Conservation (phyloP, 2,329 filamentous ascomycete species). For the Penicillium sp. region DNA sequence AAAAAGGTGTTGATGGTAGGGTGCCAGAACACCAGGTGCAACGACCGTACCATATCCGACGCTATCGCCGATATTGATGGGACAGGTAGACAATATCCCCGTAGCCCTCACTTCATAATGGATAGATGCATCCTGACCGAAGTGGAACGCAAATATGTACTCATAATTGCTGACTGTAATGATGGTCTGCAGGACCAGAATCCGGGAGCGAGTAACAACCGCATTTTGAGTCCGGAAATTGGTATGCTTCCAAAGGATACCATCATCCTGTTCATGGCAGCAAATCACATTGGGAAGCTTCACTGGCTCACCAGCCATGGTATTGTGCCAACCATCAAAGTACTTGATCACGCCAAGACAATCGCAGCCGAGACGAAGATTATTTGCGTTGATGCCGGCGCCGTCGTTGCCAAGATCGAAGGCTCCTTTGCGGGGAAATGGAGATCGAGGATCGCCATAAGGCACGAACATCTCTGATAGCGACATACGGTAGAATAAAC, state of each 20-base stretch:
- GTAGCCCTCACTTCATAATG: constrained; percentile 47
- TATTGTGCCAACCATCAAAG: constrained; percentile 42
- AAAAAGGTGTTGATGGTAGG: constrained; percentile 48
- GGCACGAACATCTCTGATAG: constrained; percentile 49
- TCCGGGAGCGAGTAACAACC: constrained; percentile 33
- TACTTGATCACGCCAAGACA: constrained; percentile 48
- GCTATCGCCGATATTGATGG: constrained; percentile 36
- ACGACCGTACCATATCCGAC: constrained; percentile 43
- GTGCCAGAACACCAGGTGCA: constrained; percentile 44
- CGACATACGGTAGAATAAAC: constrained; percentile 44
- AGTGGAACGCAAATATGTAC: constrained; percentile 47
- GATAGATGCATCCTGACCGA: constrained; percentile 43
- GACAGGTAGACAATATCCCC: constrained; percentile 46
- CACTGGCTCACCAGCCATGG: constrained; percentile 34
- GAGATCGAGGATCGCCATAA: constrained; percentile 44
- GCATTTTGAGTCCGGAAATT: constrained; percentile 39
- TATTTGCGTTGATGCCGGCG: constrained; percentile 46
- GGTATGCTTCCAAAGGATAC: constrained; percentile 44
- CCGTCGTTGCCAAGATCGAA: constrained; percentile 49
- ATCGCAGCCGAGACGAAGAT: constrained; percentile 44
- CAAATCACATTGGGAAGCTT: constrained; percentile 46
- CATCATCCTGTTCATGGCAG: constrained; percentile 42
- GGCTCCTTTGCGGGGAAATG: constrained; percentile 45
- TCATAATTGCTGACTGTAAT: constrained; percentile 48
- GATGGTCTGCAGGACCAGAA: constrained; percentile 41